Evolutionary conservation across 257 asterid species (phyloP), one percentile per base, ranked within the genome.

Genomic region (Anisodus acutangulus): DNA sequence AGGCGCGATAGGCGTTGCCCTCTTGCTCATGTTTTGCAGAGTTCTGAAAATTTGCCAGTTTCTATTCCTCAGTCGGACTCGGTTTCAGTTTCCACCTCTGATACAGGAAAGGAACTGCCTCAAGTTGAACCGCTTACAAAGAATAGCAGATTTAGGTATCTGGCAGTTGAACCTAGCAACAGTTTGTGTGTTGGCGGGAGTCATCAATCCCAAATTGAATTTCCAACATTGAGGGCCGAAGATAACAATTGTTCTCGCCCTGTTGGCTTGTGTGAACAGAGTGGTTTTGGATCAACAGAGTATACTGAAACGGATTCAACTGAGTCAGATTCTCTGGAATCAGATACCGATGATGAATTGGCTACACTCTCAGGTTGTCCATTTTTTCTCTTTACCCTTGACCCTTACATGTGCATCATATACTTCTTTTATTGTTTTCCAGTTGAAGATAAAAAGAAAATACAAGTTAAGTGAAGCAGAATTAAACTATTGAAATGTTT

Each of bases 291-390:
- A 11, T 93, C 98, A 74, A 90, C 95, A 8, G 98, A 97, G 88
- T 96, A 92, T 87, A 93, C 98, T 64, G 99, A 95, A 90, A 97
- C 98, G 35, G 99, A 97, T 91, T 91, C 97, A 88, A 93, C 96
- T 13, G 97, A 91, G 85, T 89, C 97, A 17, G 97, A 95, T 90
- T 92, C 98, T 80, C 68, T 86, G 86, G 97, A 94, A 74, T 93
- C 98, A 3, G 98, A 94, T 88, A 89, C 96, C 37, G 97, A 95
- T 88, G 97, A 90, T 5, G 93, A 92, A 26, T 83, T 92, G 92
- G 87, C 87, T 85, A 91, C 90, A 70, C 91, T 94, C 81, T 96
- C 99, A 90, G 99, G 99, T 95, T 69, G 35, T 69, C 31, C 55
- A 41, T 41, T 16, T 69, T 16, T 69, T 16, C 55, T 17, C 35